Evolutionary conservation across 805 yeast genomes (phyloP), one percentile per base, ranked within the genome.

Genomic region (Priceomyces carsonii): DNA sequence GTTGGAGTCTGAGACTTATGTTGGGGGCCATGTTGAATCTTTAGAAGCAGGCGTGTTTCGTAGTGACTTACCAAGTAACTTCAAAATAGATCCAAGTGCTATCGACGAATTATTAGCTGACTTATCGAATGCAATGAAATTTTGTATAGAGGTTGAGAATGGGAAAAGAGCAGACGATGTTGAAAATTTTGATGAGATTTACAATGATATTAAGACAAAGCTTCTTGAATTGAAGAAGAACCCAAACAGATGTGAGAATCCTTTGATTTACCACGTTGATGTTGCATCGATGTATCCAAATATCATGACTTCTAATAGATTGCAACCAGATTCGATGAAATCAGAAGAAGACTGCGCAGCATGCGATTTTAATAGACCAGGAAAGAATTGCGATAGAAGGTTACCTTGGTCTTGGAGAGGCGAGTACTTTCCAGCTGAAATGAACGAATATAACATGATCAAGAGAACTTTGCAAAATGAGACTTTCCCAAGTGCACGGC

Each of bases 271-370:
- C 51, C 99, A 93, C 55, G 96, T 95, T 23, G 99, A 93, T 68
- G 99, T 93, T 33, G 97, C 99, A 1, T 93, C 99, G 1, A 93
- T 93, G 99, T 93, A 93, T 55, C 99, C 99, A 5, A 93, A 93
- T 55, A 93, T 93, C 57, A 93, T 93, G 98, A 88, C 96, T 5
- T 85, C 98, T 0, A 93, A 93, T 62, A 79, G 99, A 55, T 70
- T 93, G 35, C 99, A 93, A 58, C 99, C 99, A 0, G 99, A 93
- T 61, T 90, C 98, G 3, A 91, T 93, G 88, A 90, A 93, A 47
- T 68, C 83, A 0, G 98, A 91, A 53, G 86, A 86, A 48, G 96
- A 89, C 52, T 95, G 99, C 64, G 98, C 99, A 0, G 80, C 95
- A 26, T 95, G 99, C 67, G 99, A 93, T 50, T 95, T 89, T 64